Conservation (phyloP, 2,329 filamentous ascomycete species). For the Penicillium sumatraense region DNA sequence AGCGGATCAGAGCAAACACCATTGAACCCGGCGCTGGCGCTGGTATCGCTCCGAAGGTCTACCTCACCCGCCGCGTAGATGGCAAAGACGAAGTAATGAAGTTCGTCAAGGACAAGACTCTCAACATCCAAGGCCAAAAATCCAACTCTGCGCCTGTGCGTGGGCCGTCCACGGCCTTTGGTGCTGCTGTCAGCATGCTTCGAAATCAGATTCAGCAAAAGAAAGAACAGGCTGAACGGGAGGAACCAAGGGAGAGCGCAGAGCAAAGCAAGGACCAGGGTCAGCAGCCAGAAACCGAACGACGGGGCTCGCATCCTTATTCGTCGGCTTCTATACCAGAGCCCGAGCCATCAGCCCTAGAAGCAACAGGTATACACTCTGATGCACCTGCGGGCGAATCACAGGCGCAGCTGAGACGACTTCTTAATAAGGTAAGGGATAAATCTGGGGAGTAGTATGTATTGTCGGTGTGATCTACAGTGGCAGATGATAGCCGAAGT, state of each 20-base stretch:
- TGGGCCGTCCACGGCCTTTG: constrained; percentile 16
- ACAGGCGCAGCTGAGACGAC: constrained; percentile 23
- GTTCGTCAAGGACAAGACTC: constrained; percentile 34
- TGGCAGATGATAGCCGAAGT: too few species aligned
- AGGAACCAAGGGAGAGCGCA: neutral
- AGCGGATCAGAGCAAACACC: constrained; percentile 63
- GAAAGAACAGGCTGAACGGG: constrained; percentile 10
- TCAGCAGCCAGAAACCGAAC: constrained; percentile 3
- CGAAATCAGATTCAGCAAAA: constrained; percentile 25
- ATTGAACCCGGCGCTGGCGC: constrained; percentile 27
- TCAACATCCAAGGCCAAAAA: constrained; percentile 22
- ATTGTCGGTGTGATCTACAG: too few species aligned
- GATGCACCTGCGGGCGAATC: constrained; percentile 15
- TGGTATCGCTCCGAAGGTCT: constrained; percentile 57
- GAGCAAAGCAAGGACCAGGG: neutral
- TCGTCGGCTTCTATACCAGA: constrained; percentile 20
- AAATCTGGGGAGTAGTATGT: constrained; percentile 9
- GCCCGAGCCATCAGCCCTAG: constrained; percentile 23
- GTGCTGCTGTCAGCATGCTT: constrained; percentile 22
- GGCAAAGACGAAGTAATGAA: constrained; percentile 41
- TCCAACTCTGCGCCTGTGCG: constrained; percentile 2
- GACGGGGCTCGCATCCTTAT: constrained; percentile 16
- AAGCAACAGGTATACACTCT: constrained; percentile 22
- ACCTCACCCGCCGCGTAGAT: constrained; percentile 58
- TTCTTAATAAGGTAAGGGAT: constrained; percentile 28